Evolutionary conservation across 2,329 filamentous ascomycete species (phyloP).

Genomic region (Phoma sp.): DNA sequence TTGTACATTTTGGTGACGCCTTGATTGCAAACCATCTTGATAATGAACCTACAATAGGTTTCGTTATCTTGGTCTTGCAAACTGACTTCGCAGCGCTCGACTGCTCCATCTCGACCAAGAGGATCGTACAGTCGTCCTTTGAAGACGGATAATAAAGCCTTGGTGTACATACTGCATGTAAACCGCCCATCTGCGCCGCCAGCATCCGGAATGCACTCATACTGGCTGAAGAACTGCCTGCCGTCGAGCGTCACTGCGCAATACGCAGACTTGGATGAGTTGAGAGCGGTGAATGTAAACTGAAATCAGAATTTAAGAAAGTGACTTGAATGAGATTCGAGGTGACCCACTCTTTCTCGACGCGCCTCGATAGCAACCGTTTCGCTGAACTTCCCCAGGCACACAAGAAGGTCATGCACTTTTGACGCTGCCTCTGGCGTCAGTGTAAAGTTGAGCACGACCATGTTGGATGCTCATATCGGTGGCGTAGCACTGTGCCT

Average conservation of each 20-base stretch:
- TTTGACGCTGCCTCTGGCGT: slow-evolving; percentile 74
- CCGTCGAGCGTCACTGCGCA: slow-evolving; percentile 73
- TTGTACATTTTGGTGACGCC: slow-evolving; percentile 80
- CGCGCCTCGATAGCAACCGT: slow-evolving; percentile 77
- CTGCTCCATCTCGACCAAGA: slow-evolving; percentile 71
- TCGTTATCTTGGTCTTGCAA: slow-evolving; percentile 75
- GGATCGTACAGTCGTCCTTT: slow-evolving; percentile 70
- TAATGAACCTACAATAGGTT: slow-evolving; percentile 74
- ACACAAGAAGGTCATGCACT: slow-evolving; percentile 76
- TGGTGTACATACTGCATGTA: slow-evolving; percentile 77
- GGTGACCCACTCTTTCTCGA: slow-evolving; percentile 66
- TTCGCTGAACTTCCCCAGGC: slow-evolving; percentile 81
- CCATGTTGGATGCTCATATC: slow-evolving; percentile 44
- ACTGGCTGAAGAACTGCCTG: slow-evolving; percentile 75
- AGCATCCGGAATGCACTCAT: slow-evolving; percentile 64
- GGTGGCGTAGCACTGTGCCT: neutral
- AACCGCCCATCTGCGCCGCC: slow-evolving; percentile 61
- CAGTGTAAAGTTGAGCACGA: slow-evolving; percentile 72
- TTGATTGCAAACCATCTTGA: slow-evolving; percentile 77
- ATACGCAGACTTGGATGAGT: slow-evolving; percentile 82
- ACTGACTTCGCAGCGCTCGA: slow-evolving; percentile 77
- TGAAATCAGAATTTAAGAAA: slow-evolving; percentile 29
- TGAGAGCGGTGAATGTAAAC: slow-evolving; percentile 78
- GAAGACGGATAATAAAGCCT: slow-evolving; percentile 74
- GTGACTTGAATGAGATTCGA: slow-evolving; percentile 17